Percentiles rank a stretch among this genome's conserved stretches.
Conservation (phyloP, 2,329 filamentous ascomycete genomes). For the Immersiporthe knoxdaviesiana region DNA sequence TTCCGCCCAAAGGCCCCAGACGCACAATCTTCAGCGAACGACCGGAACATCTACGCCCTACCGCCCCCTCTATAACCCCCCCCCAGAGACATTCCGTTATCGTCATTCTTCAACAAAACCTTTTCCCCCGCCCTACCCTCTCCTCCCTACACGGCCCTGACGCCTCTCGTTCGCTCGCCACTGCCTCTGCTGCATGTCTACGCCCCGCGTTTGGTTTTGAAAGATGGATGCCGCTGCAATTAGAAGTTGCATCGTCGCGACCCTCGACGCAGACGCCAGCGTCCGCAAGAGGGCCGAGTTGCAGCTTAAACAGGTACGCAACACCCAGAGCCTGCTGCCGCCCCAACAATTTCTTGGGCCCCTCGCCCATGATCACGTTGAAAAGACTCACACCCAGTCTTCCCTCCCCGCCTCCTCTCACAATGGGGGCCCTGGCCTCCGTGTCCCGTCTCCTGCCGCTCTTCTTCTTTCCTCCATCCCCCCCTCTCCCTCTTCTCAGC, state of each 20-base stretch:
- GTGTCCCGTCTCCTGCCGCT: constrained; percentile 5
- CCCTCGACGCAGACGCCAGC: constrained; percentile 74
- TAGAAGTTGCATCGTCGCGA: constrained; percentile 76
- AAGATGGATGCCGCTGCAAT: constrained; percentile 76
- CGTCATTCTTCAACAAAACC: neutral
- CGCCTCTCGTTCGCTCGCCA: neutral
- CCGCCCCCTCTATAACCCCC: neutral
- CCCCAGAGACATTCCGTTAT: neutral
- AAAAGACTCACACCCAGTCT: neutral
- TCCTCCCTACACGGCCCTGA: neutral
- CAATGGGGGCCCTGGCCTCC: neutral
- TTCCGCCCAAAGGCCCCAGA: neutral
- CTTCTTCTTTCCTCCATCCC: neutral
- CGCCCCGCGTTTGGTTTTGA: constrained; percentile 33
- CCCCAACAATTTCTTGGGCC: constrained; percentile 7
- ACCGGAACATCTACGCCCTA: neutral
- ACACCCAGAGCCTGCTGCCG: constrained; percentile 18
- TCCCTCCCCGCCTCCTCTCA: neutral
- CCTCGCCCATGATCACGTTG: neutral
- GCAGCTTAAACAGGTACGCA: constrained; percentile 77
- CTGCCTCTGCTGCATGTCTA: constrained; percentile 25
- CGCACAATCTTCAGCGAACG: neutral
- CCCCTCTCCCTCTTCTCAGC: constrained; percentile 25
- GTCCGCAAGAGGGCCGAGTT: constrained; percentile 76
- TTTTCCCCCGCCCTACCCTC: no score